Evolutionary conservation across 2,329 filamentous ascomycete species (phyloP).

Genomic region (Lasiodiplodia theobromae): DNA sequence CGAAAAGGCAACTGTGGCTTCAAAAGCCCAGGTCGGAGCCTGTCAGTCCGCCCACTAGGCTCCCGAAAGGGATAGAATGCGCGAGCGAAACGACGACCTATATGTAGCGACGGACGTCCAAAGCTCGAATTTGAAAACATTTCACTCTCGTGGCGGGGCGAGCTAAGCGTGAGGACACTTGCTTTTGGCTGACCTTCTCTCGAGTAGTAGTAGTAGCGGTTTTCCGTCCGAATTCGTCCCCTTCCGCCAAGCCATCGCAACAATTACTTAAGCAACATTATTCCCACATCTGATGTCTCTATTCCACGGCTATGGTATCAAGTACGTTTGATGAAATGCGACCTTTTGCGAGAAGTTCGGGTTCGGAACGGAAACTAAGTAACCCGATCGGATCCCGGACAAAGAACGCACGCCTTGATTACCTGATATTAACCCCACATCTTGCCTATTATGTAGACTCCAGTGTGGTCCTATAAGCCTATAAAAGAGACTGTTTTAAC

Average conservation of each 20-base stretch:
- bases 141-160: background rate
- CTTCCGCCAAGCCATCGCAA: background rate
- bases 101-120: background rate
- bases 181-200: background rate
- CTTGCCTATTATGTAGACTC: background rate
- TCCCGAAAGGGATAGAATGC: background rate
- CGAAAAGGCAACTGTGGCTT: conserved; percentile 1
- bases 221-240: background rate
- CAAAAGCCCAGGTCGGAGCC: background rate
- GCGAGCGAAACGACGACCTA: background rate
- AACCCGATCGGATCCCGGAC: background rate
- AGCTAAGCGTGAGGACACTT: background rate
- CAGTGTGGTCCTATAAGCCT: too few relatives aligned
- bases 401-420: background rate
- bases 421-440: background rate
- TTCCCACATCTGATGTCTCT: background rate
- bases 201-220: background rate
- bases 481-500: too few relatives aligned
- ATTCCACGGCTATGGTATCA: background rate
- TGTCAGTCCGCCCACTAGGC: background rate
- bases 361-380: background rate
- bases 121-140: background rate
- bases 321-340: background rate
- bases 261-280: background rate
- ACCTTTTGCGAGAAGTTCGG: background rate